Evolutionary conservation across 2,329 filamentous ascomycete genomes (phyloP).

Genomic region (Aureobasidium sp.): DNA sequence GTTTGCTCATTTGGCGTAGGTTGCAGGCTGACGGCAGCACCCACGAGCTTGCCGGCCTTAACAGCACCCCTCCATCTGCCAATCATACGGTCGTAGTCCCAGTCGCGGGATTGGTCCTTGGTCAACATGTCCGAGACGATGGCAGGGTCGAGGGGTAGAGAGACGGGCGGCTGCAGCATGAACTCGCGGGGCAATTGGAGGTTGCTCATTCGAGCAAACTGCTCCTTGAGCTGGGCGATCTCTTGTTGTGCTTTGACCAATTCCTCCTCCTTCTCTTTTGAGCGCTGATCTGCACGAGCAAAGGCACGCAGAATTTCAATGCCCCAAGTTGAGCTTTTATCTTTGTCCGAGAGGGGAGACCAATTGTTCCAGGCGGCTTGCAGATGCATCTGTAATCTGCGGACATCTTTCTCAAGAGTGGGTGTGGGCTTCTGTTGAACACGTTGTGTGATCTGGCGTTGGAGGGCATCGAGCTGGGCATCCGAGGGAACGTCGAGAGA

Average conservation of each 20-base stretch:
- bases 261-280: constrained; percentile 29
- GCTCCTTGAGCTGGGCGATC: constrained; percentile 33
- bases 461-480: constrained; percentile 64
- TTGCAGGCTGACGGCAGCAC: not conserved
- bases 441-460: constrained; percentile 22
- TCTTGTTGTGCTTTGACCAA: constrained; percentile 34
- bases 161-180: constrained; percentile 18
- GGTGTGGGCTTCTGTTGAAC: constrained; percentile 24
- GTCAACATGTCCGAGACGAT: constrained; percentile 12
- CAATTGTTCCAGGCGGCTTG: constrained; percentile 71
- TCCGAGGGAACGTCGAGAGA: constrained; percentile 67
- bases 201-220: constrained; percentile 27
- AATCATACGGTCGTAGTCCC: constrained; percentile 17
- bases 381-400: constrained; percentile 64
- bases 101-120: constrained; percentile 15
- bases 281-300: constrained; percentile 32
- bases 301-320: constrained; percentile 40
- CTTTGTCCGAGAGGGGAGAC: constrained; percentile 52
- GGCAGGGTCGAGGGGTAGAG: constrained; percentile 11
- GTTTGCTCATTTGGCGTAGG: not conserved
- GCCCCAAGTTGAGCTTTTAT: constrained; percentile 38
- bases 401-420: constrained; percentile 52
- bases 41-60: not conserved
- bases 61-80: constrained; percentile 16
- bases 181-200: constrained; percentile 29